Evolutionary conservation across 306 rosid species (phyloP), one percentile per base, ranked within the genome.

Genomic region (Elaeagnus macrophylla): DNA sequence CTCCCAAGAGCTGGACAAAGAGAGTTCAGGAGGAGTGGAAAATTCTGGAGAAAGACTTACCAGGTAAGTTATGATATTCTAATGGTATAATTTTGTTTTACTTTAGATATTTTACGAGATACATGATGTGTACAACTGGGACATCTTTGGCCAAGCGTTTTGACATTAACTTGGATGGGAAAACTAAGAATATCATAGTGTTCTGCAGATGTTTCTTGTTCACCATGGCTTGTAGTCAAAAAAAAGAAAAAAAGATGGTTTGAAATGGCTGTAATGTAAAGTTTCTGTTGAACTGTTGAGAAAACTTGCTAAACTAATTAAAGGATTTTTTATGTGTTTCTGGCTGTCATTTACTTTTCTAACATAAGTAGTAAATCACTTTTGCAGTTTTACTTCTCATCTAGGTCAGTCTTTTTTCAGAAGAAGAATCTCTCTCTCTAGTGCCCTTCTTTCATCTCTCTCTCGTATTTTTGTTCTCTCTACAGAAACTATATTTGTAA

Each of bases 21-120:
- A 76, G 62, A 71, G 70, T 86, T 56, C 95, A 76, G 72, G 95
- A 80, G 11, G 95, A 86, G 66, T 86, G 95, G 95, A 81, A 83
- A 64, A 81, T 78, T 41, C 72, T 86, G 71, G 81, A 80, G 74
- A 81, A 74, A 53, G 74, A 70, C 72, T 73, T 86, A 72, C 95
- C 95, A 5, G 95, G 95, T 83, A 54, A 71, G 69, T 62, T 55
- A 10, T 50, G 5, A 51, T 52, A 8, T n/a, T 41, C 11, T 18
- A 10, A 13, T 1, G 9, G 1, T 12, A 15, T 25, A 9, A 43
- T 55, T 38, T 37, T 53, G 54, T 51, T 50, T 42, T 47, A 25
- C 25, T 13, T 20, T 7, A 20, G 37, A 12, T 56, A 42, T 19
- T 43, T 56, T 56, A 42, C 50, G 1, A 9, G 10, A 5, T 39